Evolutionary conservation across 257 asterid genomes (phyloP).

Genomic region (Solanum pinnatisectum): DNA sequence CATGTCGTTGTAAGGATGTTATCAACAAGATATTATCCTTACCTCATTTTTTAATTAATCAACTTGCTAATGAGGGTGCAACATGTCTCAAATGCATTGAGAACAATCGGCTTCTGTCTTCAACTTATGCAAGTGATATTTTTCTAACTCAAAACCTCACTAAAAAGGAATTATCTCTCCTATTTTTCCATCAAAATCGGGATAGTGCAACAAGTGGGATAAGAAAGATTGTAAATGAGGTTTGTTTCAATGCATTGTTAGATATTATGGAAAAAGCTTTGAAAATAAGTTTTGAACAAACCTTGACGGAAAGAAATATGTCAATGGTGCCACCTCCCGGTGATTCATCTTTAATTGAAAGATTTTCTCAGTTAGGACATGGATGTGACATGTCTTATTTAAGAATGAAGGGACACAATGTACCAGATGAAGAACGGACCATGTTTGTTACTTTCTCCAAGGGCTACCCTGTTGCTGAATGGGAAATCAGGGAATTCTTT

Average conservation of each 20-base stretch:
- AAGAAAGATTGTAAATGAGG: conserved; percentile 1
- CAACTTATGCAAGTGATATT: conserved; percentile 16
- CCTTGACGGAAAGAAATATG: background rate
- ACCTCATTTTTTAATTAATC: conserved; percentile 16
- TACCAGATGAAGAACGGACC: conserved; percentile 20
- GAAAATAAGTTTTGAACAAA: conserved; percentile 2
- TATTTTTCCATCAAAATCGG: conserved; percentile 19
- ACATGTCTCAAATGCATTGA: conserved; percentile 29
- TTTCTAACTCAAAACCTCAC: conserved; percentile 28
- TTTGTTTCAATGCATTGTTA: conserved; percentile 24
- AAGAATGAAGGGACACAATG: background rate
- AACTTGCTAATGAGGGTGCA: conserved; percentile 47
- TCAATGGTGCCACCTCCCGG: background rate
- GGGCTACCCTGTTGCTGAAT: conserved; percentile 47
- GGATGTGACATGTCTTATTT: background rate
- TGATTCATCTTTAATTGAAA: background rate
- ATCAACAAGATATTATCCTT: conserved; percentile 23
- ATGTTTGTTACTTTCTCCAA: conserved; percentile 59
- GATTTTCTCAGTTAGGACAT: conserved; percentile 7
- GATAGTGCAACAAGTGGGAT: conserved; percentile 3
- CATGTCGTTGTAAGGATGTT: background rate
- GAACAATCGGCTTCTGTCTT: background rate
- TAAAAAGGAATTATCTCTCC: conserved; percentile 17
- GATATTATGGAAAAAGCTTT: conserved; percentile 36
- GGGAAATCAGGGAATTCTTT: conserved; percentile 39